phyloP scores from a whole-genome alignment of 352 stramenopile genomes.

The Phytophthora crassamura region DNA sequence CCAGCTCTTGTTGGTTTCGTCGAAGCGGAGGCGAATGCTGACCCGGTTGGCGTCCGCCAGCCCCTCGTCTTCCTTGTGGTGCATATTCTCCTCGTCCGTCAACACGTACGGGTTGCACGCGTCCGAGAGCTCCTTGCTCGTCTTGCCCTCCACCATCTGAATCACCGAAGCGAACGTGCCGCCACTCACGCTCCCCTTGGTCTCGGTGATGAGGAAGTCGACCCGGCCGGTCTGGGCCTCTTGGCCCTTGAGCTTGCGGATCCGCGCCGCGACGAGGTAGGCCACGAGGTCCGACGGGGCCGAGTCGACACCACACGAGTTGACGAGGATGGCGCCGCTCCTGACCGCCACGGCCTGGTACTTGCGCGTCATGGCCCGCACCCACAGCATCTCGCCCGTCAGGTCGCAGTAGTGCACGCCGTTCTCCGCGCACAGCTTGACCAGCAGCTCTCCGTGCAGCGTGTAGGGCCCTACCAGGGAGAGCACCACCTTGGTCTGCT shows the following conservation, averaged over 20 bases:
- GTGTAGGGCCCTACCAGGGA: conserved; percentile 83
- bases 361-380: conserved; percentile 65
- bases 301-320: conserved; percentile 86
- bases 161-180: conserved; percentile 52
- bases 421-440: conserved; percentile 80
- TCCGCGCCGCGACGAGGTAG: conserved; percentile 49
- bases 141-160: conserved; percentile 25
- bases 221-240: conserved; percentile 36
- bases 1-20: conserved; percentile 62
- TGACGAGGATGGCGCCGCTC: conserved; percentile 79
- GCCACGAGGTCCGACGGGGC: conserved; percentile 79
- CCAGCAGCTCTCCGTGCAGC: conserved; percentile 74
- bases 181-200: conserved; percentile 43
- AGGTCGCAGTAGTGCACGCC: conserved; percentile 92
- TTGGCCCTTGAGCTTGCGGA: conserved; percentile 29
- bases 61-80: conserved; percentile 20
- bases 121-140: conserved; percentile 12
- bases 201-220: conserved; percentile 44
- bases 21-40: conserved; percentile 37
- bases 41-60: conserved; percentile 24
- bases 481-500: conserved; percentile 74
- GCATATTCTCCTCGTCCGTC: conserved; percentile 30
- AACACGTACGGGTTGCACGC: conserved; percentile 48
- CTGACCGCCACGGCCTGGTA: conserved; percentile 58
- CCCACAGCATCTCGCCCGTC: conserved; percentile 89